Evolutionary conservation across 768 basidiomycete species (phyloP).

Genomic region (Pisolithus marmoratus): DNA sequence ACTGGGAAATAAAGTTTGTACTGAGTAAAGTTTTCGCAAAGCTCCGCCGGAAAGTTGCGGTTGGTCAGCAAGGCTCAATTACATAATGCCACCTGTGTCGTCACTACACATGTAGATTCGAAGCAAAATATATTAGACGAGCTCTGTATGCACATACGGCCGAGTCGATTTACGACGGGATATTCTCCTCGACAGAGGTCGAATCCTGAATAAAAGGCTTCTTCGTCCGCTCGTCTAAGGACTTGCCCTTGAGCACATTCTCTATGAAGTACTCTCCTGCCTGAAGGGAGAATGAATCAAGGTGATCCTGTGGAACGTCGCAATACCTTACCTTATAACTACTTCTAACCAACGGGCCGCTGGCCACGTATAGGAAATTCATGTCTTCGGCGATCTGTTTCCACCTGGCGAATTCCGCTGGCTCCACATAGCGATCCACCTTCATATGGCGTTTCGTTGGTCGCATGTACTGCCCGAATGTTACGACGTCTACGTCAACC

Average conservation of each 20-base stretch:
- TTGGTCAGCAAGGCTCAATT: not conserved
- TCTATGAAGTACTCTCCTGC: conserved; percentile 97
- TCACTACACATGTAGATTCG: no score
- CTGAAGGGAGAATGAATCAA: conserved; percentile 33
- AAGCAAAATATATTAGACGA: not conserved
- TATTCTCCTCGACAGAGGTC: conserved; percentile 1
- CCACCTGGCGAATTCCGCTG: conserved; percentile 90
- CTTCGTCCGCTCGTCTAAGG: conserved; percentile 35
- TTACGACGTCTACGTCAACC: conserved; percentile 91
- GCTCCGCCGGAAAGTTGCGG: conserved; percentile 14
- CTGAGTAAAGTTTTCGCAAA: conserved; percentile 20
- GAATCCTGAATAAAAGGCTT: conserved; percentile 24
- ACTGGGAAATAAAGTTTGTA: conserved; percentile 2
- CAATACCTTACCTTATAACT: conserved; percentile 83
- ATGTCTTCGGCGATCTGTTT: conserved; percentile 84
- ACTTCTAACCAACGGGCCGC: conserved; percentile 91
- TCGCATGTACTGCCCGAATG: conserved; percentile 99
- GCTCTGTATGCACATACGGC: not conserved
- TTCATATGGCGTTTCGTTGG: conserved; percentile 99
- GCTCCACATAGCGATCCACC: conserved; percentile 93
- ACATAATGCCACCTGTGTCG: not conserved
- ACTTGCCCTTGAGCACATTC: conserved; percentile 72
- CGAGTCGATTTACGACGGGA: not conserved
- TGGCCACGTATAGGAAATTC: conserved; percentile 96
- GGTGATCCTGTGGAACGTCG: not conserved